Conservation (phyloP, 1,284 basidiomycete genomes). For the Trichosporon faecale region DNA sequence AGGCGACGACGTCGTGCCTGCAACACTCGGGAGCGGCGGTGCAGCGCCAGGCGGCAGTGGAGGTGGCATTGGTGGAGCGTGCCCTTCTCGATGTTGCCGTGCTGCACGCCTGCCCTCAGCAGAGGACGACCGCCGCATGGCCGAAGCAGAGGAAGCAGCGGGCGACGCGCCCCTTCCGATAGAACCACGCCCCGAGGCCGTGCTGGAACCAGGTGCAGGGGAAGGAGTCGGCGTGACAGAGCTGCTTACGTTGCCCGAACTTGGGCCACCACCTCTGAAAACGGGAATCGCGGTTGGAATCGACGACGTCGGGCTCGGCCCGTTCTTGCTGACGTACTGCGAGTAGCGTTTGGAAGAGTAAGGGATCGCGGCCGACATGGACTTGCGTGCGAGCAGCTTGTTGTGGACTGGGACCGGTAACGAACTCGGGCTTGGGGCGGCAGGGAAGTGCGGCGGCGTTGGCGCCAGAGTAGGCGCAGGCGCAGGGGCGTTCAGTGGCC, state of each 20-base stretch:
- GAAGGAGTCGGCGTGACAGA: background rate
- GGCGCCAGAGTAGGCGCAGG: background rate
- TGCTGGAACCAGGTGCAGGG: background rate
- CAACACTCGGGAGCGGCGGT: background rate
- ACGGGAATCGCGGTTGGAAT: background rate
- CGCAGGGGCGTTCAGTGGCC: background rate
- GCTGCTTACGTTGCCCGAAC: background rate
- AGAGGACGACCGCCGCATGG: background rate
- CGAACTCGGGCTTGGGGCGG: background rate
- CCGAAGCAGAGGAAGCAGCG: background rate
- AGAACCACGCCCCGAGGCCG: background rate
- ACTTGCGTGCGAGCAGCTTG: constrained; percentile 9
- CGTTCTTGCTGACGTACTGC: background rate
- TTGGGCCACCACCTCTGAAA: background rate
- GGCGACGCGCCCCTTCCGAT: background rate
- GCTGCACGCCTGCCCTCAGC: background rate
- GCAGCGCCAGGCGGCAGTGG: background rate
- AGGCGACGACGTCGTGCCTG: background rate
- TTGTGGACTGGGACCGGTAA: background rate
- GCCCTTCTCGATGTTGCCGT: background rate
- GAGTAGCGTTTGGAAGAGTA: background rate
- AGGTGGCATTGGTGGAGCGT: background rate
- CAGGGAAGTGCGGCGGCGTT: background rate
- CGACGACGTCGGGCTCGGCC: background rate
- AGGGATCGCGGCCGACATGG: background rate